Percentiles rank a stretch among this genome's conserved stretches.
Evolutionary conservation across 2,329 filamentous ascomycete species (phyloP).

Genomic region (Colletotrichum shisoi): DNA sequence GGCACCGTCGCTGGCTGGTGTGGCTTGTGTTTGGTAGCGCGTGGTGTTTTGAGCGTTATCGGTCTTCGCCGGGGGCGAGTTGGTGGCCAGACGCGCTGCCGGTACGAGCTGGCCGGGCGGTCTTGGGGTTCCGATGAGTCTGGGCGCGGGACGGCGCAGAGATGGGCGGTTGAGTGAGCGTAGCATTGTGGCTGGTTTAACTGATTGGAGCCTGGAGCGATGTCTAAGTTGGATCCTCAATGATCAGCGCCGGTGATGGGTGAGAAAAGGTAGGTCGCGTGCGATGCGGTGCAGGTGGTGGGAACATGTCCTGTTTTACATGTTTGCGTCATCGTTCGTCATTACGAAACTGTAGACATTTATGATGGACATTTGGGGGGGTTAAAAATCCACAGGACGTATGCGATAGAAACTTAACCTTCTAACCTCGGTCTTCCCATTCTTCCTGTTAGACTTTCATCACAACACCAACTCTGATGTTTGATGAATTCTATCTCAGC

Average conservation of each 20-base stretch:
- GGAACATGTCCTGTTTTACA: no score
- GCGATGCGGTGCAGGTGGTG: neutral
- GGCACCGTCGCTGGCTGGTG: neutral
- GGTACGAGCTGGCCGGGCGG: neutral
- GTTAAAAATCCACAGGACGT: no score
- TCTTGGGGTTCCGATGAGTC: no score
- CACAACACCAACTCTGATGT: no score
- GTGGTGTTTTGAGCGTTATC: neutral
- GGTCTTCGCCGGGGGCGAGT: neutral
- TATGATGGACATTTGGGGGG: no score
- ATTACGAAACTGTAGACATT: neutral
- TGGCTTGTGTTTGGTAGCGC: neutral
- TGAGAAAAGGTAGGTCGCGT: neutral
- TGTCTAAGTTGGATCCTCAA: no score
- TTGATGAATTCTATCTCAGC: no score
- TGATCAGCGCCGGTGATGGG: neutral
- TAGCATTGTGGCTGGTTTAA: neutral
- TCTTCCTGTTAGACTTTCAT: no score
- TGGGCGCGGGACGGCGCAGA: neutral
- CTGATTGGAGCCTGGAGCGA: neutral
- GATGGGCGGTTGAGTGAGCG: neutral
- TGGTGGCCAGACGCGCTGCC: constrained; percentile 17
- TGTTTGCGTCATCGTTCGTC: constrained; percentile 8
- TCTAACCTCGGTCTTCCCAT: no score
- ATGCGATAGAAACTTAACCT: no score